Evolutionary conservation across 768 basidiomycete species (phyloP), one percentile per base, ranked within the genome.

Genomic region (Pleurotus platypus): DNA sequence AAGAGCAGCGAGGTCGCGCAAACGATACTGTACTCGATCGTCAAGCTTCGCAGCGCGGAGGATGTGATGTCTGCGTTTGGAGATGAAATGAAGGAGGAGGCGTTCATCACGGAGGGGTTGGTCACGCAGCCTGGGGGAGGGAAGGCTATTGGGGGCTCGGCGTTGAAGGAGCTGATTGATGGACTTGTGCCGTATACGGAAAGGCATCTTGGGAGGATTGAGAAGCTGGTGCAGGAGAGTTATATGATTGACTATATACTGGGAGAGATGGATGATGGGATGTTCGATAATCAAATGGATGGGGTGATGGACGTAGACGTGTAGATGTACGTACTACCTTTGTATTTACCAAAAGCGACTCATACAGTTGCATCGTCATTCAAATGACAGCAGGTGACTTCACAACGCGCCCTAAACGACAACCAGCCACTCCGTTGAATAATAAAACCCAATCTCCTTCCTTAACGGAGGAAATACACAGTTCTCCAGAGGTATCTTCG

Each of bases 161-260:
- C 75, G 27, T 67, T 91, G 50, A 85, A 84, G 64, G 93, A 97
- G 53, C 70, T 96, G 55, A 71, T 98, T 9, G 92, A 94, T 46
- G 89, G 85, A 3, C 74, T 98, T 55, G 83, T 98, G 50, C 94
- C 97, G 9, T 99, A 98, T 67, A 95, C 95, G 7, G 93, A 96
- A 68, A 81, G 97, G 51, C 97, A 99, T 73, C 82, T 95, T 43
- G 73, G 86, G 38, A 78, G 95, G 62, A 81, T 94, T 69, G 92
- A 95, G 58, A 83, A 85, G 66, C 72, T 97, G 56, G 83, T 97
- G 30, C 92, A 97, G 74, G 97, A 98, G 66, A 97, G 93, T 68
- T 98, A 94, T 65, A 86, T 97, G 60, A 83, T 99, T 56, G 97
- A 99, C 68, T 95, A 90, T 61, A 77, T 94, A 56, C 73, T 94